Base-by-base conservation (phyloP, 2,329 filamentous ascomycete genomes). In the Claviceps sp. region DNA sequence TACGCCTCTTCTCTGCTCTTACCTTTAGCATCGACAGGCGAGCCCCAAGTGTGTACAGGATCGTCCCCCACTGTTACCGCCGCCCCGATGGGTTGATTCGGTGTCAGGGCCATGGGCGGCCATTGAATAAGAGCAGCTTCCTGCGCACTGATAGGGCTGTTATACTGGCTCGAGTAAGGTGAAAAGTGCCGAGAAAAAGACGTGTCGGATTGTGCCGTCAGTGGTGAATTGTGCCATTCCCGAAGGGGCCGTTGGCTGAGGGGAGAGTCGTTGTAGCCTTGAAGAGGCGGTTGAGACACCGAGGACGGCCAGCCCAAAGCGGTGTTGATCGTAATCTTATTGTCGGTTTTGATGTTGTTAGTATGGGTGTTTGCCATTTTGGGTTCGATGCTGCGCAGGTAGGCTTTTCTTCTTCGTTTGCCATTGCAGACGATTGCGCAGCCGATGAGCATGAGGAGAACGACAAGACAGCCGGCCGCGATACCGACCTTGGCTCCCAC, bases 131-230 rank as follows among this genome's bases (percentile, higher is more conserved):
- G 56, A 0, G 61, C 58, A 2, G 58, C 61, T 38, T 73, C 72
- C 1, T 63, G 65, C 0, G 66, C 72, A 50, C 70, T 76, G 54
- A 78, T 69, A 0, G 79, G 79, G 58, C 77, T 81, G 62, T 70
- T 78, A 64, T 74, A 82, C 54, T 79, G 76, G 42, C 77, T 80
- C 20, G 70, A 72, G 60, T 82, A 83, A 0, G 80, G 79, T 3
- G 77, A 81, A 56, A 80, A 73, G 63, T 81, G 79, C 6, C 69
- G 71, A 1, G 69, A 65, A 55, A 68, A 71, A 7, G 42, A 7
- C 3, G 0, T 65, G 46, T 73, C 70, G 1, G 69, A 68, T 44
- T 61, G 62, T 2, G 67, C 68, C 46, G 72, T 76, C 52, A 72
- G 57, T 0, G 72, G 79, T 26, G 73, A 79, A 55, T 77, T 74